Percentiles rank a stretch among this genome's conserved stretches.
phyloP scores from a whole-genome alignment of 345 rosid species.

The Citrus medica region DNA sequence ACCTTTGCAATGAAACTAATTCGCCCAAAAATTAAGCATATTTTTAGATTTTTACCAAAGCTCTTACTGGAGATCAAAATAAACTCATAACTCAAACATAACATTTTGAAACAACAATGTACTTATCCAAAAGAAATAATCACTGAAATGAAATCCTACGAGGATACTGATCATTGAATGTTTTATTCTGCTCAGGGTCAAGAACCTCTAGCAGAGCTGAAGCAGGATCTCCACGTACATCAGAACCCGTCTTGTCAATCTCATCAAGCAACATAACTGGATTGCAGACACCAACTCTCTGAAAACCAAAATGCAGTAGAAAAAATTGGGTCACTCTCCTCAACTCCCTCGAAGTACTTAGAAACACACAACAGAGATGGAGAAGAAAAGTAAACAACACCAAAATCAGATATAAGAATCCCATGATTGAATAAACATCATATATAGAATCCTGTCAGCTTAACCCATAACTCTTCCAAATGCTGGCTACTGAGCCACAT shows the following conservation, averaged over 20 bases:
- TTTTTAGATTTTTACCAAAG: background rate
- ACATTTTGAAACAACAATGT: background rate
- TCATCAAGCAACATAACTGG: slow-evolving; percentile 98
- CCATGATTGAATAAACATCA: background rate
- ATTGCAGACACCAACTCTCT: slow-evolving; percentile 96
- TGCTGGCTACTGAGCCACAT: background rate
- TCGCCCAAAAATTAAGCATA: background rate
- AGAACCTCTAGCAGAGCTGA: slow-evolving; percentile 98
- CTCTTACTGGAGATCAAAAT: background rate
- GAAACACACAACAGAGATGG: background rate
- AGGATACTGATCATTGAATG: slow-evolving; percentile 99
- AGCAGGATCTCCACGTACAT: slow-evolving; percentile 98
- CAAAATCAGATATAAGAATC: background rate
- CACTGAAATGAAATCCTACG: slow-evolving; percentile 4
- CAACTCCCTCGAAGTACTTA: background rate
- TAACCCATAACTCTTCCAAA: background rate
- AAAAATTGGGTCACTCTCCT: background rate
- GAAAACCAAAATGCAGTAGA: slow-evolving; percentile 28
- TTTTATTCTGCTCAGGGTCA: slow-evolving; percentile 93
- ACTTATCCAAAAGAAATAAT: background rate
- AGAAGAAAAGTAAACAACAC: background rate
- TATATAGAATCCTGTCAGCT: background rate
- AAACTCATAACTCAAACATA: background rate
- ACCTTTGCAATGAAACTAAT: slow-evolving; percentile 8
- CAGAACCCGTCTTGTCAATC: slow-evolving; percentile 98